Percentiles rank a stretch among this genome's conserved stretches.
These are phyloP conservation scores for Nepenthes mirabilis DNA, from an alignment of 148 eudicot species.

Conservation along the genomic window DNA sequence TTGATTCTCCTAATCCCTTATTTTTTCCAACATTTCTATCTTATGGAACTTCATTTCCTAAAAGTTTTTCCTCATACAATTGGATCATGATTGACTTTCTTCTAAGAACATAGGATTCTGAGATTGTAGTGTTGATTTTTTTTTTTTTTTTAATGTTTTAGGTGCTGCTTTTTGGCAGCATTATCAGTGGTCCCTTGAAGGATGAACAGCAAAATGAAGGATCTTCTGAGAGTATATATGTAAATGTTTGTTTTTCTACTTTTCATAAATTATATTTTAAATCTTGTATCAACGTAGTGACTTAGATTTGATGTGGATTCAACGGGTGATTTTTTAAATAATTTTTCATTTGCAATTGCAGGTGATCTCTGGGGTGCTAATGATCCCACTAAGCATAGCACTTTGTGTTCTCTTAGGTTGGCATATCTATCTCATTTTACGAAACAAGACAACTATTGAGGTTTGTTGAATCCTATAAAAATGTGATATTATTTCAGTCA, in stretches of 20 bases:
- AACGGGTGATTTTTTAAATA: neutral
- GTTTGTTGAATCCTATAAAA: conserved; percentile 19
- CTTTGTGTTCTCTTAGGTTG: conserved; percentile 67
- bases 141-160: conserved; percentile 13
- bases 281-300: neutral
- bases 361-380: conserved; percentile 63
- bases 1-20: too few species aligned
- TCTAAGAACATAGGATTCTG: neutral
- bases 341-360: conserved; percentile 14
- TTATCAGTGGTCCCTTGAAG: conserved; percentile 32
- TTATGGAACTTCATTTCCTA: neutral
- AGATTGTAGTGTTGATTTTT: neutral
- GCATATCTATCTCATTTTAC: conserved; percentile 74
- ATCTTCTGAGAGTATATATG: conserved; percentile 57
- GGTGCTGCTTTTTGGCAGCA: conserved; percentile 87
- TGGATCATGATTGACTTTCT: too few species aligned
- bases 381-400: conserved; percentile 62
- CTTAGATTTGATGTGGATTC: neutral
- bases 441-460: conserved; percentile 95
- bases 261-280: neutral
- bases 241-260: conserved; percentile 8
- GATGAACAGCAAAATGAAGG: conserved; percentile 45
- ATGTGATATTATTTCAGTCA: neutral
- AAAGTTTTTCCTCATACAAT: too few species aligned
- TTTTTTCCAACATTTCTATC: neutral